A percentile compares a stretch with the other conserved stretches of the same genome.
Evolutionary conservation across 2,329 filamentous ascomycete species (phyloP).

Genomic region (Venturia aucupariae): DNA sequence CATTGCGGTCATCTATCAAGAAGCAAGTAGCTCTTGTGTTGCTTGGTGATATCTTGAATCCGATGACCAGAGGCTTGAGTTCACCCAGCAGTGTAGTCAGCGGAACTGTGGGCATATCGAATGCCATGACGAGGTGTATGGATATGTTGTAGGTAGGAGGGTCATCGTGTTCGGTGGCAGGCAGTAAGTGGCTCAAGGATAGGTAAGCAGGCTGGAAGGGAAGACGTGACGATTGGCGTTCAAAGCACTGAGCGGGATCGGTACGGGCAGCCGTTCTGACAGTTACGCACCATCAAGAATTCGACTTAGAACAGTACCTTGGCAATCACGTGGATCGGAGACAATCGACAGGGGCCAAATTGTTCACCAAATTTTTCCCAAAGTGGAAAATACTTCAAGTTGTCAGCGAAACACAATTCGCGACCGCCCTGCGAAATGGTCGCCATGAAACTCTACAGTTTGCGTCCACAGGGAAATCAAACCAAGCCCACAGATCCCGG

Average conservation of each 20-base stretch:
- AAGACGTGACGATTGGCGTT: neutral
- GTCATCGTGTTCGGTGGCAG: neutral
- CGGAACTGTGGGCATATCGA: neutral
- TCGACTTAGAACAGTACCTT: no score
- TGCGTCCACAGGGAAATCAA: neutral
- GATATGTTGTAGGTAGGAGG: neutral
- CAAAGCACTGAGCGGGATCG: neutral
- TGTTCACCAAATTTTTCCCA: no score
- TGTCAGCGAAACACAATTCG: neutral
- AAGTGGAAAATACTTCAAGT: no score
- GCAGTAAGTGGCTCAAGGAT: no score
- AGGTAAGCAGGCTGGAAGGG: neutral
- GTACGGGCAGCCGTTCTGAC: neutral
- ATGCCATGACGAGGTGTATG: neutral
- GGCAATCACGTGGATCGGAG: no score
- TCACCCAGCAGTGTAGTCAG: neutral
- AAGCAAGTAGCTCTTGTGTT: neutral
- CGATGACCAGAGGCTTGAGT: neutral
- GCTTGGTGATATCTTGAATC: neutral
- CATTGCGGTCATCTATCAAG: neutral
- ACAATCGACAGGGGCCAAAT: no score
- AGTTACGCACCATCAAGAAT: neutral
- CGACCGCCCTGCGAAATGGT: neutral
- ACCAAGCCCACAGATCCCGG: neutral
- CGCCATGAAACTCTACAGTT: neutral